Conservation (phyloP, 2,329 filamentous ascomycete species). For the Clonostachys chloroleuca region DNA sequence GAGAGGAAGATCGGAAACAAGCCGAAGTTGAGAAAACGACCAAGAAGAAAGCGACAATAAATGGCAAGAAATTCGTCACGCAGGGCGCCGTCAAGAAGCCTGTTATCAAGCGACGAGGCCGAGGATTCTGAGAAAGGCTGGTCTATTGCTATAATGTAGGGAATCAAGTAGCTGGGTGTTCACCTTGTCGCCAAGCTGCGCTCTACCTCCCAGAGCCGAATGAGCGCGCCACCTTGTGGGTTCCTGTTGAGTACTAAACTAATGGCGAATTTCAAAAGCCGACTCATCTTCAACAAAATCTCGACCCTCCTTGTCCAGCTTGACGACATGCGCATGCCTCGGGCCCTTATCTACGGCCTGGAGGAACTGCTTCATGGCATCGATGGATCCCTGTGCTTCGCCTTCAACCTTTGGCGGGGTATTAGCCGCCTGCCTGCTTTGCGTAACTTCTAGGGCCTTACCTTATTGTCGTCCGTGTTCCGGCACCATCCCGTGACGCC, state of each 20-base stretch:
- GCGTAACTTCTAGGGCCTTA: conserved; percentile 11
- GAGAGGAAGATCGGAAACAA: conserved; percentile 52
- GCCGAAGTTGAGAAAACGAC: conserved; percentile 41
- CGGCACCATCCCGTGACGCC: conserved; percentile 57
- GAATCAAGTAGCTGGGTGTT: too few relatives aligned
- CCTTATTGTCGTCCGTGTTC: conserved; percentile 54
- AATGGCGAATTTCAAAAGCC: conserved; percentile 55
- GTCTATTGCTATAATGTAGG: too few relatives aligned
- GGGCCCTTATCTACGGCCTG: conserved; percentile 75
- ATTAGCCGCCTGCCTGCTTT: background rate
- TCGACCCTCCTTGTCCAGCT: conserved; percentile 66
- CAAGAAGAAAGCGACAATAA: conserved; percentile 19
- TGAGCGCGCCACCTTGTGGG: too few relatives aligned
- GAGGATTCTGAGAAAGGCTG: conserved; percentile 1
- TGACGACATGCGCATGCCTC: conserved; percentile 64
- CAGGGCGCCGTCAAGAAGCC: conserved; percentile 60
- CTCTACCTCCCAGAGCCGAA: too few relatives aligned
- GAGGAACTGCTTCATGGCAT: conserved; percentile 63
- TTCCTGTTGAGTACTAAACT: conserved; percentile 2
- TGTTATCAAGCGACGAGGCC: conserved; percentile 48
- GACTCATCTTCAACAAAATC: conserved; percentile 61
- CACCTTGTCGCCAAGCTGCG: too few relatives aligned
- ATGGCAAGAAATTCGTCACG: conserved; percentile 53
- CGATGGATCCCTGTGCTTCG: conserved; percentile 75
- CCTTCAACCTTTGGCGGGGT: conserved; percentile 67